Evolutionary conservation across 371 early-diverging fungal species (phyloP).

Genomic region (Rhizopus stolonifer): DNA sequence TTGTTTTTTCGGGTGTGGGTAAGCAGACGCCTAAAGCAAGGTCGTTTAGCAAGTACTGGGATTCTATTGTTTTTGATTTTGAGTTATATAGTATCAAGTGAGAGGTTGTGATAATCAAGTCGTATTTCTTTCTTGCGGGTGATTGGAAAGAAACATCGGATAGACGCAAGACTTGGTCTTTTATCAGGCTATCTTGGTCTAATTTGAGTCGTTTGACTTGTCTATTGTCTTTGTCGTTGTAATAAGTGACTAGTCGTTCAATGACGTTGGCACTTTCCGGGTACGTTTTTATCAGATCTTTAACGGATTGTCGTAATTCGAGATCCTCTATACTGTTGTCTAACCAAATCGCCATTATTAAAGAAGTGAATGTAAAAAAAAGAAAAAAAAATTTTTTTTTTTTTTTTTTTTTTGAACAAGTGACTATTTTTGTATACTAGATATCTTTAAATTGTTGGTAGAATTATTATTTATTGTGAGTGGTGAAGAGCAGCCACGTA

Average conservation of each 20-base stretch:
- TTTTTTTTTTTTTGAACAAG: no score
- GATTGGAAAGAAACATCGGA: conserved; percentile 35
- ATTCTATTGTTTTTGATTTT: conserved; percentile 27
- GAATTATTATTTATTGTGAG: background rate
- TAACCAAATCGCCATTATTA: conserved; percentile 24
- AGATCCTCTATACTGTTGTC: conserved; percentile 34
- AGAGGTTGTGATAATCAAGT: conserved; percentile 25
- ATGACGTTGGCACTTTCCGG: conserved; percentile 35
- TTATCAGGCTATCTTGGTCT: conserved; percentile 6
- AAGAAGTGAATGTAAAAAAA: background rate
- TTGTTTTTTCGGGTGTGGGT: conserved; percentile 51
- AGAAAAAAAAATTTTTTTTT: background rate
- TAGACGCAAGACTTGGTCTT: conserved; percentile 17
- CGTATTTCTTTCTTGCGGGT: conserved; percentile 41
- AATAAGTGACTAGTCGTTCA: conserved; percentile 33
- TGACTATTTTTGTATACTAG: background rate
- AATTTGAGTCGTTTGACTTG: conserved; percentile 32
- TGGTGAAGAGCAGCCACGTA: background rate
- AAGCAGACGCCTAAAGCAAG: conserved; percentile 35
- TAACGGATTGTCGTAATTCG: conserved; percentile 26
- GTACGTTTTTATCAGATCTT: conserved; percentile 25
- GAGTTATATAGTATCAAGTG: conserved; percentile 26
- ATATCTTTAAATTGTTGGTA: background rate
- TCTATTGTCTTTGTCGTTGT: conserved; percentile 26
- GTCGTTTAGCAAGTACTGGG: conserved; percentile 16